A percentile compares a stretch with the other conserved stretches of the same genome.
phyloP scores from a whole-genome alignment of 2,329 filamentous ascomycete species.

The Colletotrichum somersetense region DNA sequence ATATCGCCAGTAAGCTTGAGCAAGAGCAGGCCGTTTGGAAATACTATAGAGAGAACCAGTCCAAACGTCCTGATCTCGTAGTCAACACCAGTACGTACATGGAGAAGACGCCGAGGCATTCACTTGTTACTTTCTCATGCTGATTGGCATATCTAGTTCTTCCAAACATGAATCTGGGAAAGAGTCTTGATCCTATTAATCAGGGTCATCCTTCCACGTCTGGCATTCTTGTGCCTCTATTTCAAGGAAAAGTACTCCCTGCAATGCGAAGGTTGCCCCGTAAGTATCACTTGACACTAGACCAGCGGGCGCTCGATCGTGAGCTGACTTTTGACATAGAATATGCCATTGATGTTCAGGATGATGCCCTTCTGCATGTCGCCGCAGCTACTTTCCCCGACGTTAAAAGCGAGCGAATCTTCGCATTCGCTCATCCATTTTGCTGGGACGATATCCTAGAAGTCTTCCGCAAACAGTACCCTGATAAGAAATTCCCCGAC shows the following conservation, averaged over 20 bases:
- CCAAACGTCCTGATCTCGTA: slow-evolving; percentile 31
- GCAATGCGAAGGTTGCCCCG: background rate
- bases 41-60: slow-evolving; percentile 50
- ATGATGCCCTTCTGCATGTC: slow-evolving; percentile 65
- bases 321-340: slow-evolving; percentile 47
- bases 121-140: background rate
- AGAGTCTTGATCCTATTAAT: slow-evolving; percentile 39
- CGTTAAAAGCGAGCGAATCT: slow-evolving; percentile 63
- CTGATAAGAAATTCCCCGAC: slow-evolving; percentile 43
- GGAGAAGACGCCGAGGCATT: background rate
- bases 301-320: background rate
- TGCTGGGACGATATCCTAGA: slow-evolving; percentile 59
- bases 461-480: slow-evolving; percentile 45
- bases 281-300: background rate
- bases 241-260: slow-evolving; percentile 38
- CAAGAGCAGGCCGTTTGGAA: slow-evolving; percentile 55
- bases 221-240: slow-evolving; percentile 42
- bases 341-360: slow-evolving; percentile 61
- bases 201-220: slow-evolving; percentile 46
- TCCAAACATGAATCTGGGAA: slow-evolving; percentile 48
- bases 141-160: slow-evolving; percentile 49
- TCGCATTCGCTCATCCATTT: slow-evolving; percentile 63
- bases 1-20: slow-evolving; percentile 55
- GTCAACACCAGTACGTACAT: slow-evolving; percentile 27
- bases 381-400: slow-evolving; percentile 61